A percentile compares a stretch with the other conserved stretches of the same genome.
These are phyloP conservation scores for Colletotrichum sansevieriae DNA, from an alignment of 2,329 filamentous ascomycete species.

Conservation along the genomic window DNA sequence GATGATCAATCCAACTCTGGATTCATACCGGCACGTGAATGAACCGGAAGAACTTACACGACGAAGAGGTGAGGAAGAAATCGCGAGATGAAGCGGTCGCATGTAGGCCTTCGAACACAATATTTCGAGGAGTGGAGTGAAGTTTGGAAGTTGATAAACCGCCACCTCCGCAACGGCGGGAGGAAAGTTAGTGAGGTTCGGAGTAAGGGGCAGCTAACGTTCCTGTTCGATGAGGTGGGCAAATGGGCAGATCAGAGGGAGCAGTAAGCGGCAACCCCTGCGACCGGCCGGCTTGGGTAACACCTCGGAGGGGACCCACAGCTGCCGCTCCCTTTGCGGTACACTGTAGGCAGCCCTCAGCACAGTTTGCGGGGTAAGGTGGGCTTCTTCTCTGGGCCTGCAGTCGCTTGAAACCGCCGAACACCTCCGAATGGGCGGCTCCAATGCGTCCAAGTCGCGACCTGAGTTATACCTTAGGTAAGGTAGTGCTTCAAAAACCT, in stretches of 20 bases:
- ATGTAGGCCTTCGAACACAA: constrained; percentile 12
- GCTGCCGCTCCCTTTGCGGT: constrained; percentile 25
- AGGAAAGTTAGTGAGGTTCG: constrained; percentile 10
- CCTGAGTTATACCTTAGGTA: too few relatives aligned
- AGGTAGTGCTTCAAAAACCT: too few relatives aligned
- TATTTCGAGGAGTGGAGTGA: not conserved
- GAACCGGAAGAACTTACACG: constrained; percentile 34
- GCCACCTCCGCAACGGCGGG: constrained; percentile 24
- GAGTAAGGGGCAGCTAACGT: not conserved
- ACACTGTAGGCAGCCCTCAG: constrained; percentile 13
- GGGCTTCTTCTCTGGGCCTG: not conserved
- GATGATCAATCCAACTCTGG: too few relatives aligned
- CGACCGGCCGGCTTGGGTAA: constrained; percentile 27
- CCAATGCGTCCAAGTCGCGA: not conserved
- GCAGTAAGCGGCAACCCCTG: constrained; percentile 36
- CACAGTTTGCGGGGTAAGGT: constrained; percentile 38
- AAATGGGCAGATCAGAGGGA: constrained; percentile 34
- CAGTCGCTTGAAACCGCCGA: constrained; percentile 36
- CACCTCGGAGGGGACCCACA: constrained; percentile 14
- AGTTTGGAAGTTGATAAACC: constrained; percentile 21
- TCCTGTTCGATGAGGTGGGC: not conserved
- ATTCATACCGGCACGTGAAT: not conserved
- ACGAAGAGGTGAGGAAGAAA: constrained; percentile 5
- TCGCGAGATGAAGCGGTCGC: not conserved
- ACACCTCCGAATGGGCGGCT: constrained; percentile 19